Evolutionary conservation across 2,329 filamentous ascomycete species (phyloP).

Genomic region (Herpotrichia juniperi): DNA sequence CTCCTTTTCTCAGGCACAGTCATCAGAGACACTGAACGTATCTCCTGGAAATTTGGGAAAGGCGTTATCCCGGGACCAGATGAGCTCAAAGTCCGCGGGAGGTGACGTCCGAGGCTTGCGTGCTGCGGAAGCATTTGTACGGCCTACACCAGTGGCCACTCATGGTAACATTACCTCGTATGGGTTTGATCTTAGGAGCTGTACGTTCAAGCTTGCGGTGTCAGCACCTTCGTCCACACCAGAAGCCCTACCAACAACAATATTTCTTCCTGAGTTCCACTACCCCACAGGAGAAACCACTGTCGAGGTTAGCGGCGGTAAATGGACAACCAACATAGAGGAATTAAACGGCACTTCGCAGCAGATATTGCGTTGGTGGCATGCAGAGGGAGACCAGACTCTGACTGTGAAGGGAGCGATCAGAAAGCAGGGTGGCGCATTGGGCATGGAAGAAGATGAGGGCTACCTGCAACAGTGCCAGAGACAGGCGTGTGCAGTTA

Average conservation of each 20-base stretch:
- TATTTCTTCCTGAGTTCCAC: conserved; percentile 91
- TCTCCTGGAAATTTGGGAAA: conserved; percentile 78
- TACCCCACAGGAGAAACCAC: conserved; percentile 77
- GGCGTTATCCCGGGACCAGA: conserved; percentile 66
- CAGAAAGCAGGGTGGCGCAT: conserved; percentile 56
- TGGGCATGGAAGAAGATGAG: conserved; percentile 70
- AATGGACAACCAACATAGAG: conserved; percentile 83
- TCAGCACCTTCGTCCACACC: conserved; percentile 64
- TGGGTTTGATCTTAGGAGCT: conserved; percentile 82
- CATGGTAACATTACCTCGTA: conserved; percentile 74
- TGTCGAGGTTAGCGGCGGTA: conserved; percentile 81
- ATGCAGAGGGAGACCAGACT: conserved; percentile 81
- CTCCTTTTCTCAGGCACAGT: conserved; percentile 61
- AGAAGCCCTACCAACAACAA: conserved; percentile 74
- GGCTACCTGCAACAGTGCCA: conserved; percentile 75
- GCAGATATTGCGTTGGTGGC: conserved; percentile 91
- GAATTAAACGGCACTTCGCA: conserved; percentile 72
- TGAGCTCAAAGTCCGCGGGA: conserved; percentile 40
- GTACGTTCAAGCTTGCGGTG: conserved; percentile 76
- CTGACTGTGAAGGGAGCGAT: conserved; percentile 78
- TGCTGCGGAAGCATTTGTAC: conserved; percentile 90
- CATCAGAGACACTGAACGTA: conserved; percentile 58
- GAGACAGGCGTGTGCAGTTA: conserved; percentile 51
- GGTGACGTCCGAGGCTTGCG: conserved; percentile 67
- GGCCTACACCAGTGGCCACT: conserved; percentile 78